Evolutionary conservation across 2,329 filamentous ascomycete species (phyloP), one percentile per base, ranked within the genome.

Genomic region (Aquanectria penicillioides): DNA sequence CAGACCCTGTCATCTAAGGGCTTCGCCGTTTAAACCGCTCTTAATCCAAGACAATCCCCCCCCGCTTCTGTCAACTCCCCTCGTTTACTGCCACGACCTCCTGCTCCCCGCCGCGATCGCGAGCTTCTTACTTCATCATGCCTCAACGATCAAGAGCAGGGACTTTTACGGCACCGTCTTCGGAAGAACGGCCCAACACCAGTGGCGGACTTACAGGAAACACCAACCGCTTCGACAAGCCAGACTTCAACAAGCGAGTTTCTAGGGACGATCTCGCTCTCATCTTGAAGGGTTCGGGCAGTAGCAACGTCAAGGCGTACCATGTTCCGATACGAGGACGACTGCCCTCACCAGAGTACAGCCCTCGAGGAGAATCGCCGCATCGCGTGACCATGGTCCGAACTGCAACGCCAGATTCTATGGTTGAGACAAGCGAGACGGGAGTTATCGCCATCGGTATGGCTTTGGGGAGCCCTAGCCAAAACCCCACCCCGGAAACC

Each of bases 391-490:
- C 74, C 13, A 69, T 75, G 20, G 69, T 76, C 18, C 74, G 78
- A 62, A 75, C 79, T 58, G 72, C 75, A 46, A 80, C 78, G n/a
- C 75, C 78, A 9, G 77, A 81, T 56, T 80, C 79, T 8, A 66
- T 78, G 49, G 73, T 70, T 25, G 79, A 80, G 3, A 46, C 51
- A 13, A 44, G 63, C 11, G 65, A 69, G 34, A 69, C 65, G 17
- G 69, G 69, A 10, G 62, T 73, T n/a, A 71, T 72, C 60, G 81
- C 79, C 65, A 93, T 93, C 61, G 91, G 91, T 9, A 88, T 93
- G 82, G 90, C 90, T 2, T 76, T 93, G 54, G 90, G 90, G 26
- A 93, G 89, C 68, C 90, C 90, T 20, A 77, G 81, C n/a, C 77
- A 78, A 33, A 73, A 76, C 13, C 76, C 25, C 10, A 25, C 33